Percentiles rank a stretch among this genome's conserved stretches.
Conservation (phyloP, 345 rosid genomes). For the Aegle marmelos region DNA sequence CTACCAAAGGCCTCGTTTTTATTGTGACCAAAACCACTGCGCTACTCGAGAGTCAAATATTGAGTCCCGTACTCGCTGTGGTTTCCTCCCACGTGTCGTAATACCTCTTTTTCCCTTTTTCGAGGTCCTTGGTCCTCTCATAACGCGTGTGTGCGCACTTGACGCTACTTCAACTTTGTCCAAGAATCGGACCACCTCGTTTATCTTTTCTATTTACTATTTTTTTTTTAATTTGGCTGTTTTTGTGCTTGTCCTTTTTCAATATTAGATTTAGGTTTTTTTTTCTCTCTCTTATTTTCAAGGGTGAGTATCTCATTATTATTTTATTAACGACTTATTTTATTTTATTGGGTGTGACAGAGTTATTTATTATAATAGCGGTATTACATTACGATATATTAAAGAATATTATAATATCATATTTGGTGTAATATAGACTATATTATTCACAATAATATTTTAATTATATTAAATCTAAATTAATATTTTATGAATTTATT, state of each 20-base stretch:
- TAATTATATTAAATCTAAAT: no score
- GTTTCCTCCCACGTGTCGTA: conserved; percentile 1
- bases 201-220: neutral
- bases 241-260: neutral
- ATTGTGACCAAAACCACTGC: conserved; percentile 11
- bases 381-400: no score
- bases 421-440: no score
- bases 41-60: conserved; percentile 9
- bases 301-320: no score
- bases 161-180: neutral
- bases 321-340: no score
- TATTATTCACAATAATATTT: no score
- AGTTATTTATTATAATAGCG: no score
- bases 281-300: no score
- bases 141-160: conserved; percentile 20
- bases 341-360: no score
- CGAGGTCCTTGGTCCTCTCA: conserved; percentile 12
- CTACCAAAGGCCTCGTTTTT: conserved; percentile 32
- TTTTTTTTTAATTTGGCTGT: neutral
- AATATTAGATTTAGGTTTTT: no score
- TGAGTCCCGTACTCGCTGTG: conserved; percentile 9
- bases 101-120: neutral
- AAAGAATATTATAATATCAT: no score
- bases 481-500: no score
- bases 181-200: neutral